Evolutionary conservation across 2,329 filamentous ascomycete species (phyloP).

Genomic region (Aspergillus transmontanensis): DNA sequence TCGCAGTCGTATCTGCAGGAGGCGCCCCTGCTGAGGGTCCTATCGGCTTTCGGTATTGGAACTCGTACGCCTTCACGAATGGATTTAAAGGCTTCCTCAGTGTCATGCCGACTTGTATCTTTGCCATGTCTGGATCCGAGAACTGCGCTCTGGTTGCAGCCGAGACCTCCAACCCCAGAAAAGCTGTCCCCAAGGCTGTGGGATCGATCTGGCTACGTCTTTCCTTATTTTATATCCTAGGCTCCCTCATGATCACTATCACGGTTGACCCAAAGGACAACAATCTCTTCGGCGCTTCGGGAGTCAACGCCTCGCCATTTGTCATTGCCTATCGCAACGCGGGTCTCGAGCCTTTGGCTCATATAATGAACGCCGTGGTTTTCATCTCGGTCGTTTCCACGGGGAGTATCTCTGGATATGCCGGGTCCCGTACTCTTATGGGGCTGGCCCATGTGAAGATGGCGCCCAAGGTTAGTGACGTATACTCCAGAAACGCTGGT

Average conservation of each 20-base stretch:
- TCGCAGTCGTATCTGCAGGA: conserved; percentile 48
- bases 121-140: conserved; percentile 47
- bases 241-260: conserved; percentile 49
- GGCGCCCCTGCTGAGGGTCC: conserved; percentile 42
- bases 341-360: conserved; percentile 43
- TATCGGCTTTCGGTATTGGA: conserved; percentile 52
- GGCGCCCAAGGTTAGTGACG: conserved; percentile 38
- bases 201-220: conserved; percentile 51
- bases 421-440: conserved; percentile 47
- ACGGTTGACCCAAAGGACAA: conserved; percentile 45
- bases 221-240: conserved; percentile 50
- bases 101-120: conserved; percentile 42
- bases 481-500: no score
- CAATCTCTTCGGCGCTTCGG: conserved; percentile 45
- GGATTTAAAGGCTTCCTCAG: conserved; percentile 48
- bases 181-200: conserved; percentile 49
- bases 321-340: conserved; percentile 47
- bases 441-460: conserved; percentile 48
- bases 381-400: conserved; percentile 51
- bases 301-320: conserved; percentile 50
- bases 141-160: conserved; percentile 48
- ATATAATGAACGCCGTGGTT: conserved; percentile 54
- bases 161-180: conserved; percentile 47
- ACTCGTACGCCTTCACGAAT: conserved; percentile 44
- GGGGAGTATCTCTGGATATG: conserved; percentile 49